phyloP scores from a whole-genome alignment of 78 protist species.

The Dictyostelium citrinum region DNA sequence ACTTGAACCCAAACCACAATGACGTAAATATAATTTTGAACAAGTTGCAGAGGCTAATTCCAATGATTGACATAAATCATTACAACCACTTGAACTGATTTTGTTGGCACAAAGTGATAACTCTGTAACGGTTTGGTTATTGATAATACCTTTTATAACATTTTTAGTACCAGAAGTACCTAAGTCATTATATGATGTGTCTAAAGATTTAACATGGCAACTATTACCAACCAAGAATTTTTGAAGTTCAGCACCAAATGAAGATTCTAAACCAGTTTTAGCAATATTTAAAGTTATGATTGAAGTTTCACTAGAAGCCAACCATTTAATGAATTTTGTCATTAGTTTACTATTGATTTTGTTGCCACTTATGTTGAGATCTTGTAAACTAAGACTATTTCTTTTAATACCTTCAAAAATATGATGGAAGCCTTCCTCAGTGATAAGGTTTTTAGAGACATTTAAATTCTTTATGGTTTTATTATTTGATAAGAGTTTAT shows the following conservation, averaged over 20 bases:
- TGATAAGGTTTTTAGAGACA: slow-evolving; percentile 42
- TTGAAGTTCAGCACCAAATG: slow-evolving; percentile 29
- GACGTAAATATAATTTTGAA: slow-evolving; percentile 22
- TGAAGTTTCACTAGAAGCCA: not conserved
- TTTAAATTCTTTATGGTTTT: slow-evolving; percentile 32
- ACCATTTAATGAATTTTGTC: slow-evolving; percentile 43
- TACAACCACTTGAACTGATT: not conserved
- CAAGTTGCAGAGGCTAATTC: slow-evolving; percentile 1
- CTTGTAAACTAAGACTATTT: not conserved
- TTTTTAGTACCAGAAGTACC: slow-evolving; percentile 40
- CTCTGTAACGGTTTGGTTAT: slow-evolving; percentile 12
- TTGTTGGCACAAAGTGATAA: slow-evolving; percentile 32
- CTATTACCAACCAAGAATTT: slow-evolving; percentile 22
- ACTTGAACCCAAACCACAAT: slow-evolving; percentile 44
- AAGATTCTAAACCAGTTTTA: not conserved
- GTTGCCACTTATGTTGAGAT: slow-evolving; percentile 57
- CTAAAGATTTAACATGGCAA: slow-evolving; percentile 5
- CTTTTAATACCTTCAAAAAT: slow-evolving; percentile 43
- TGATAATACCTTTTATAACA: slow-evolving; percentile 40
- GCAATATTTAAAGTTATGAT: slow-evolving; percentile 27
- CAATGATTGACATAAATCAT: slow-evolving; percentile 27
- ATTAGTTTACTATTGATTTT: slow-evolving; percentile 18
- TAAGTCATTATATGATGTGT: slow-evolving; percentile 29
- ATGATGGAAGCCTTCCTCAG: slow-evolving; percentile 49
- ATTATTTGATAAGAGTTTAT: slow-evolving; percentile 23